These are phyloP conservation scores for Hortiboletus flavorubellus DNA, from an alignment of 768 basidiomycete species.

Conservation along the genomic window DNA sequence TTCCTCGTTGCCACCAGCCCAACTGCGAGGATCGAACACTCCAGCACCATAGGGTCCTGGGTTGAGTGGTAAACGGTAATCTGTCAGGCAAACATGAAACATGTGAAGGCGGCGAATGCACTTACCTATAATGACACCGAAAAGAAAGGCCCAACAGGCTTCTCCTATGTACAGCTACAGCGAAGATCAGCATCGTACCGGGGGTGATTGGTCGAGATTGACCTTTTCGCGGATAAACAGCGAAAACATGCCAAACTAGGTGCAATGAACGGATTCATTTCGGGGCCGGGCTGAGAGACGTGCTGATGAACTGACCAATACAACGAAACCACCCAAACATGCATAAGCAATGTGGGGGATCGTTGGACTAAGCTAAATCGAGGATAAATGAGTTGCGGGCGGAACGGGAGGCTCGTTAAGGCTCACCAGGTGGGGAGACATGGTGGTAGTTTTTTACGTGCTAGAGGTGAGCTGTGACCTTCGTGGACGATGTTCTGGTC, in stretches of 20 bases:
- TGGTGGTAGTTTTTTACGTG: conserved; percentile 22
- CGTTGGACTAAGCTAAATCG: conserved; percentile 42
- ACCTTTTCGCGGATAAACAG: conserved; percentile 87
- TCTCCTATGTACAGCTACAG: conserved; percentile 86
- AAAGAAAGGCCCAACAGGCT: conserved; percentile 92
- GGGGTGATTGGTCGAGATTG: conserved; percentile 10
- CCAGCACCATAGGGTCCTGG: conserved; percentile 79
- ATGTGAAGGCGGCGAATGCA: conserved; percentile 1
- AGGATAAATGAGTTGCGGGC: conserved; percentile 1
- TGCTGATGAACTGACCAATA: conserved; percentile 47
- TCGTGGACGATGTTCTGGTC: neutral
- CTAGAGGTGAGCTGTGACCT: conserved; percentile 1
- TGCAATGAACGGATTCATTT: neutral
- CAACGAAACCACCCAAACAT: conserved; percentile 77
- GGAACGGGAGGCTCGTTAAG: neutral
- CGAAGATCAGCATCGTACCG: conserved; percentile 4
- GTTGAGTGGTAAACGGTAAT: neutral
- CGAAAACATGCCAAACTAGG: conserved; percentile 92
- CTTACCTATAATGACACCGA: conserved; percentile 86
- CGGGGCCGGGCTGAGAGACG: neutral
- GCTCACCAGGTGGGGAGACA: conserved; percentile 51
- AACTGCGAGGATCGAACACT: conserved; percentile 78
- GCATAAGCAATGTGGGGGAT: conserved; percentile 76
- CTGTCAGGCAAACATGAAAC: conserved; percentile 5
- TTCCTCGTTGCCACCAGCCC: conserved; percentile 52